phyloP scores from a whole-genome alignment of 2,329 filamentous ascomycete genomes.

The Fusarium ambrosium region DNA sequence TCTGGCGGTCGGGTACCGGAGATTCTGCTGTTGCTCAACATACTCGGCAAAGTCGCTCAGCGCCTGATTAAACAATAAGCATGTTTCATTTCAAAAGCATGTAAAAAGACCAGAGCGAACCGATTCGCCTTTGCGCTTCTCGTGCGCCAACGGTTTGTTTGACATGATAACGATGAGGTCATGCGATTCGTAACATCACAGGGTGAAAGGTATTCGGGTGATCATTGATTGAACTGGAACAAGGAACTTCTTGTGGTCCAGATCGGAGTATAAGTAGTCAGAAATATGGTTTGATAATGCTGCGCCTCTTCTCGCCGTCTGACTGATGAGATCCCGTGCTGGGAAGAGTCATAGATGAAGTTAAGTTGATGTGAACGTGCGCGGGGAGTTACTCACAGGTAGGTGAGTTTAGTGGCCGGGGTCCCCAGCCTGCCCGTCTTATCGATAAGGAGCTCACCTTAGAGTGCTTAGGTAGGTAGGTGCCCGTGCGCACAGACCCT shows the following conservation, averaged over 20 bases:
- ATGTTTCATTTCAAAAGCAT: background rate
- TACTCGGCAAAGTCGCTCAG: constrained; percentile 98
- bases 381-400: constrained; percentile 44
- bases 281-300: constrained; percentile 11
- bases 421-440: constrained; percentile 18
- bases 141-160: constrained; percentile 76
- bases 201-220: constrained; percentile 41
- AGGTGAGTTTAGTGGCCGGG: background rate
- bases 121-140: constrained; percentile 88
- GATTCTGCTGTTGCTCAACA: constrained; percentile 91
- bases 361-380: constrained; percentile 20
- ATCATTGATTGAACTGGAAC: constrained; percentile 48
- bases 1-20: constrained; percentile 69
- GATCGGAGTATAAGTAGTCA: constrained; percentile 23
- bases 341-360: constrained; percentile 46
- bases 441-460: constrained; percentile 38
- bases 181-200: constrained; percentile 38
- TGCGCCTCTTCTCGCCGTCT: constrained; percentile 42
- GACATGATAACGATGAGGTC: constrained; percentile 61
- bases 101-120: constrained; percentile 61
- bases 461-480: background rate
- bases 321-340: constrained; percentile 34
- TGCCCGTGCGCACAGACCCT: constrained; percentile 15
- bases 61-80: constrained; percentile 62
- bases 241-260: background rate